Base-by-base conservation (phyloP, 2,329 filamentous ascomycete genomes). In the Trichoderma asperellum region DNA sequence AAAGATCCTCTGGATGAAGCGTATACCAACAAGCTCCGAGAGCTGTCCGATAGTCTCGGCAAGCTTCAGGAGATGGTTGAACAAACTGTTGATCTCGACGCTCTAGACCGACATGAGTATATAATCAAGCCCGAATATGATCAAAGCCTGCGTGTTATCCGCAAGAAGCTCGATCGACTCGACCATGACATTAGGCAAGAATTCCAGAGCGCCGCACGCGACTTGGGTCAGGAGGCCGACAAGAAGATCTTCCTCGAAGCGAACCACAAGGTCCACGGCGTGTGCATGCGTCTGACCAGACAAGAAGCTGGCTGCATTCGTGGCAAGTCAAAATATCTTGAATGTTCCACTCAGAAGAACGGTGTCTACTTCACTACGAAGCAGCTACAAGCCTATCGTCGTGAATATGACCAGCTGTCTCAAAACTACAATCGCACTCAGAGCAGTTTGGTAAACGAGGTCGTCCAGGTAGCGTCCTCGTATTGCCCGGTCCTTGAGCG, bases 111-210 rank as follows among this genome's bases (percentile, higher is more conserved):
- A 73, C 96, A 99, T 77, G 96, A 99, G 78, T 99, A 96, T 81
- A 95, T 97, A 75, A 99, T 99, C 86, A 99, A 98, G 81, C 92
- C 96, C 0, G 96, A 99, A 77, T 99, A 97, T 73, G 96, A 99
- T 76, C 94, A 97, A 70, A 88, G 90, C 67, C 84, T 99, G 47
- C 89, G 91, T 21, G 89, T 92, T n/a, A 96, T 99, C 74, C 89
- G 93, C 64, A 94, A 92, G 81, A 96, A 95, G 77, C 88, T 99
- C 1, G 95, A 98, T 77, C 93, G 91, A 76, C 83, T 97, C 34
- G 90, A 91, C 72, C 84, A 89, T 55, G 91, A 94, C 67, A 97
- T 99, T 88, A 88, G 94, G 62, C 85, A 85, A 37, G 95, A 98
- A 78, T 96, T 96, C 75, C 83, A 85, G 62, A 85, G 88, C 35